Conservation (phyloP, 805 yeast genomes). For the Brettanomyces sp. region DNA sequence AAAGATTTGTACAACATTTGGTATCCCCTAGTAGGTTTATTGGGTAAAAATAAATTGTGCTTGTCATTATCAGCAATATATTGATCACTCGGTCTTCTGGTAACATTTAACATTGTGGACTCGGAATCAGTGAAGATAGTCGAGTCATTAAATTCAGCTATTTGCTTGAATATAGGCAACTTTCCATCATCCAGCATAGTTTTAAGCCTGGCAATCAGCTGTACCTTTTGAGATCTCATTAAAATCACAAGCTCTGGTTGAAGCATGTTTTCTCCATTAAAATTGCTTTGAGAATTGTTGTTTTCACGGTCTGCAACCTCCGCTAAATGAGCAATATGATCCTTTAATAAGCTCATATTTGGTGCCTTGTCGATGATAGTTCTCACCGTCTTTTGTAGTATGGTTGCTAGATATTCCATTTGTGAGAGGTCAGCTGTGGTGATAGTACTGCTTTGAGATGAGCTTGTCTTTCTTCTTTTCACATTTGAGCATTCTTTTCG, state of each 20-base stretch:
- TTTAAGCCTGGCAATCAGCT: constrained; percentile 52
- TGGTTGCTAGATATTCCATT: constrained; percentile 44
- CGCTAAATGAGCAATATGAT: constrained; percentile 15
- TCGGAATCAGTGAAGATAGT: constrained; percentile 10
- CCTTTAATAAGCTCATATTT: constrained; percentile 32
- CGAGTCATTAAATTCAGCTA: constrained; percentile 32
- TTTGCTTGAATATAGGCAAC: constrained; percentile 45
- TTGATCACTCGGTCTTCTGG: too few species aligned
- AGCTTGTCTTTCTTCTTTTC: too few species aligned
- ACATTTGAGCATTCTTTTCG: too few species aligned
- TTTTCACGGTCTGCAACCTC: not conserved
- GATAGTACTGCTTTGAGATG: not conserved
- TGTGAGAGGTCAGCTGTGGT: constrained; percentile 18
- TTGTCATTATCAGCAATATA: constrained; percentile 8
- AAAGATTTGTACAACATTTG: constrained; percentile 5
- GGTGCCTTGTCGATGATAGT: constrained; percentile 51
- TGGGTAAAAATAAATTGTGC: not conserved
- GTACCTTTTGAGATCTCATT: constrained; percentile 42
- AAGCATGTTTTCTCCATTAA: constrained; percentile 13
- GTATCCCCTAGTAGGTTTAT: not conserved
- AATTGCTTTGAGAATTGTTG: constrained; percentile 23
- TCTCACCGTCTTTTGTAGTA: constrained; percentile 42
- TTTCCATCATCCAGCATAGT: constrained; percentile 39
- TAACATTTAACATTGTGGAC: too few species aligned
- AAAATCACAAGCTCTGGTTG: constrained; percentile 41